Evolutionary conservation across 257 asterid genomes (phyloP), one percentile per base, ranked within the genome.

Genomic region (Penstemon eatonii): DNA sequence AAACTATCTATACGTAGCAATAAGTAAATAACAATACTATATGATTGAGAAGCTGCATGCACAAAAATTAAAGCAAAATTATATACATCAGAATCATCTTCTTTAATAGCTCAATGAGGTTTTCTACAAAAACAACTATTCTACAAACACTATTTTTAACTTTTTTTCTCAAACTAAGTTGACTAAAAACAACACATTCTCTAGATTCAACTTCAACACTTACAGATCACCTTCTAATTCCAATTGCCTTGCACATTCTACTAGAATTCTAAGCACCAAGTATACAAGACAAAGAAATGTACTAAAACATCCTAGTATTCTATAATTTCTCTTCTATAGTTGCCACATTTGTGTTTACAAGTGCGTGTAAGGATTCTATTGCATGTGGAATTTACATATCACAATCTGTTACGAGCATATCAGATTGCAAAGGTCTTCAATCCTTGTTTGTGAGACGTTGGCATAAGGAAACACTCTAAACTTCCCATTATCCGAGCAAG

Each of bases 351-450:
- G 7, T 5, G 7, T 12, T 19, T 41, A 41, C 13, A 12, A 11
- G 41, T 36, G 52, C 5, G 13, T 61, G 52, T 18, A 36, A 41
- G 7, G 50, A 6, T n/a, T 13, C 50, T 61, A 25, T 25, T 25
- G 33, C 33, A 25, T 25, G 33, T 25, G 33, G 66, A 45, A n/a
- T 45, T 4, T 42, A 11, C 18, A 49, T 12, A 25, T 47, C 38
- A 4, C 9, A 44, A 41, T 56, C 62, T 59, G 40, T 64, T 78
- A 86, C 55, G 85, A 88, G 84, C 97, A 89, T 62, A 82, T 66
- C 42, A 91, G 82, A 75, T 83, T 54, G 87, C 96, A 91, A 56
- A 91, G 85, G 68, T 91, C 97, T 70, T 87, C 84, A 57, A 84
- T 42, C 74, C 96, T 87, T 56, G 81, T 82, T 40, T 70, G 68